Percentiles rank a stretch among this genome's conserved stretches.
phyloP scores from a whole-genome alignment of 139 green algal species.

The Limnomonas spitsbergensis region DNA sequence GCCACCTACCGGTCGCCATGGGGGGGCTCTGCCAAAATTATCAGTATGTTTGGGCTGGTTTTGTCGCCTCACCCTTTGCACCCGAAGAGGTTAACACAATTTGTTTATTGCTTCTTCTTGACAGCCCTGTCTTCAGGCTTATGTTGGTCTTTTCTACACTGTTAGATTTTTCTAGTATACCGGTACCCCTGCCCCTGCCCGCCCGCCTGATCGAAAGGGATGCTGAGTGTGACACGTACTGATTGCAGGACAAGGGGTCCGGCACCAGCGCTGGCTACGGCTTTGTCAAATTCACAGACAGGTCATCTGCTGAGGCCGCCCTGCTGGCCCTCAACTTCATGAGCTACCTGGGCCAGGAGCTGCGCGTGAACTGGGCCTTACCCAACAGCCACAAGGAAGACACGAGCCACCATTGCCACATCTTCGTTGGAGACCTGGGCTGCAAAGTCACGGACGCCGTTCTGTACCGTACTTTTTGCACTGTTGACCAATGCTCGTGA shows the following conservation, averaged over 20 bases:
- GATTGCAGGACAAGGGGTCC: constrained; percentile 27
- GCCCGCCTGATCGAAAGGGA: background rate
- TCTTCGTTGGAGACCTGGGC: constrained; percentile 74
- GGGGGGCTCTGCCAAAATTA: too few species aligned
- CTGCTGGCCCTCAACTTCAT: constrained; percentile 28
- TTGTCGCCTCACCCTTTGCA: too few species aligned
- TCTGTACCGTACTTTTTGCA: constrained; percentile 31
- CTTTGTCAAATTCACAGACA: constrained; percentile 65
- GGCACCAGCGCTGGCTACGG: constrained; percentile 63
- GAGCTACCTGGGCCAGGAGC: constrained; percentile 56
- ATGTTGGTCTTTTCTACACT: too few species aligned
- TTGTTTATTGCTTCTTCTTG: too few species aligned
- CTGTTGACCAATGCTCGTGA: constrained; percentile 32
- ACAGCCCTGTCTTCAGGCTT: too few species aligned
- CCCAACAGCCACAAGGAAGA: constrained; percentile 66
- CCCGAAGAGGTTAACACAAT: too few species aligned
- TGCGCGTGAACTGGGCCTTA: constrained; percentile 79
- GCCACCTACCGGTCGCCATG: too few species aligned
- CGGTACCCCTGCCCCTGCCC: background rate
- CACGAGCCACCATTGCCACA: constrained; percentile 54
- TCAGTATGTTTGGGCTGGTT: too few species aligned
- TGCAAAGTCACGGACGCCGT: constrained; percentile 47
- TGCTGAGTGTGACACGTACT: background rate
- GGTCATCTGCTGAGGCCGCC: constrained; percentile 17
- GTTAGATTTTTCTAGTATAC: too few species aligned